Base-by-base conservation (phyloP, 169 alveolate species). In the Besnoitia besnoiti region DNA sequence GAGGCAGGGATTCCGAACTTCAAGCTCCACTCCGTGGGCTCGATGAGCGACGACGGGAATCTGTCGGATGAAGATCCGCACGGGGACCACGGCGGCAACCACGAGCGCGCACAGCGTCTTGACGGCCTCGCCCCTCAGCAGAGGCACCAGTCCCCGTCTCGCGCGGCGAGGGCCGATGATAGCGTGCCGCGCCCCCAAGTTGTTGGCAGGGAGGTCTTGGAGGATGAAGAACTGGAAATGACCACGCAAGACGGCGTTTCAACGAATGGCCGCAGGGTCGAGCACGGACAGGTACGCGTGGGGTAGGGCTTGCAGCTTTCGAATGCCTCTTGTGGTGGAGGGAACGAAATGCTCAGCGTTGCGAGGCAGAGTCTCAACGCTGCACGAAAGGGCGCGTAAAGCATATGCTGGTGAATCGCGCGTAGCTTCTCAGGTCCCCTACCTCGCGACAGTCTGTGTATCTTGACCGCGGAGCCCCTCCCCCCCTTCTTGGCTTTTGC, bases 1-100 rank as follows among this genome's bases (percentile, higher is more conserved):
- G 80, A 67, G n/a, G 80, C 80, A 33, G 80, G 80, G 24, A 67
- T 67, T 35, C 80, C 80, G 80, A 67, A 67, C 44, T 67, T 67
- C 44, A 30, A 67, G 44, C 80, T 67, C 42, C 80, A 67, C 80
- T 67, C 80, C 0, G 40, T 67, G 10, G 80, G 80, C 39, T 67
- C 80, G 44, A 30, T 67, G 42, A 67, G 80, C n/a, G 80, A 67
- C 40, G 80, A 67, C 8, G 80, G 80, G 80, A 35, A 67, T 7
- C 19, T 67, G 24, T 67, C 80, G 40, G 80, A 67, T 16, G 80
- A 35, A 7, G 80, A 35, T 33, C 47, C 10, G 40, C 80, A 67
- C 8, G 80, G 80, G n/a, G 46, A 67, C 80, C 42, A 30, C 24
- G 80, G n/a, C 19, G 80, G 42, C 47, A 16, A 4, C 47, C 80